Percentiles rank a stretch among this genome's conserved stretches.
phyloP scores from a whole-genome alignment of 2,329 filamentous ascomycete species.

The Diplodia corticola region DNA sequence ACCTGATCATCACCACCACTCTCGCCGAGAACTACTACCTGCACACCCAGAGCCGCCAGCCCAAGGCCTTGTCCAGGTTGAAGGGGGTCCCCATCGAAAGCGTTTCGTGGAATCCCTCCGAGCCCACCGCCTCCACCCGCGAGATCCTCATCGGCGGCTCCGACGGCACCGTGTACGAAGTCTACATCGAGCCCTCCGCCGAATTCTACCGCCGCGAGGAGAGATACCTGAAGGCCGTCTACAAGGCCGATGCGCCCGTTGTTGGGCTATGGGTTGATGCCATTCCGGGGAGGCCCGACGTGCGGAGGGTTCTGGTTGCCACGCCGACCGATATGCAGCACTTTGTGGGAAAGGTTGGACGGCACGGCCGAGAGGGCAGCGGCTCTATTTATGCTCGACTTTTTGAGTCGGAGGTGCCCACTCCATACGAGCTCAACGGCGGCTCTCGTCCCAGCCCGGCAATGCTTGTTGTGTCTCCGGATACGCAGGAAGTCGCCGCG shows the following conservation, averaged over 20 bases:
- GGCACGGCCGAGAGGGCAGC: constrained; percentile 72
- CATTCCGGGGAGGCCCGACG: constrained; percentile 66
- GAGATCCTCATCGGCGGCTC: constrained; percentile 89
- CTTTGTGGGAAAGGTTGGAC: constrained; percentile 74
- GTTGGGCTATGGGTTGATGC: constrained; percentile 84
- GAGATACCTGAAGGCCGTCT: constrained; percentile 81
- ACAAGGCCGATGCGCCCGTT: constrained; percentile 80
- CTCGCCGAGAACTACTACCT: constrained; percentile 97
- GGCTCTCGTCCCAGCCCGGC: constrained; percentile 63
- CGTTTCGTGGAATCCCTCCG: constrained; percentile 90
- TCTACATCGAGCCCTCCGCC: constrained; percentile 88
- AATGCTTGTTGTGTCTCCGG: constrained; percentile 73
- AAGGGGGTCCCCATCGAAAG: constrained; percentile 87
- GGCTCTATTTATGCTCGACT: constrained; percentile 83
- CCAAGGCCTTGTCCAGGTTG: constrained; percentile 76
- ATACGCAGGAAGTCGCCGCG: constrained; percentile 55
- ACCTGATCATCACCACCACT: constrained; percentile 87
- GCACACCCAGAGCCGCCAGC: constrained; percentile 88
- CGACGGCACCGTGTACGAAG: constrained; percentile 95
- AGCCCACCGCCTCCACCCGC: constrained; percentile 88
- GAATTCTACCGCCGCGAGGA: constrained; percentile 97
- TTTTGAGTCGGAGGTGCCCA: constrained; percentile 83
- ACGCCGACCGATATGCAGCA: constrained; percentile 79
- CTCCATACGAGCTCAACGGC: constrained; percentile 69
- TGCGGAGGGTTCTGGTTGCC: constrained; percentile 74